Percentiles rank a stretch among this genome's conserved stretches.
Evolutionary conservation across 1,284 basidiomycete genomes (phyloP).

Genomic region (Fomitiporia mediterranea): DNA sequence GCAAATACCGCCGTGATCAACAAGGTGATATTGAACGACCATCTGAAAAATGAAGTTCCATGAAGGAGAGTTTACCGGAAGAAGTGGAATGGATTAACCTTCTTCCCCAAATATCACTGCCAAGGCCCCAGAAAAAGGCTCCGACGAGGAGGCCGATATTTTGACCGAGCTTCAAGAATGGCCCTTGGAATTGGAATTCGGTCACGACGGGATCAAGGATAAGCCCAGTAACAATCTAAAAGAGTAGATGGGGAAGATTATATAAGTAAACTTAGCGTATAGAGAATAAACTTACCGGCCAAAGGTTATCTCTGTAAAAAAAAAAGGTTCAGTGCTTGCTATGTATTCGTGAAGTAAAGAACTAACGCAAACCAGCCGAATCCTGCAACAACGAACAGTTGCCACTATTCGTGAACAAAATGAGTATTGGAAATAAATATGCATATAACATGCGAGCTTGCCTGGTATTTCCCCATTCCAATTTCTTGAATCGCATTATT

Average conservation of each 20-base stretch:
- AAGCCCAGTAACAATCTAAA: conserved; percentile 49
- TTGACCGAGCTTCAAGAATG: conserved; percentile 50
- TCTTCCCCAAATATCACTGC: conserved; percentile 61
- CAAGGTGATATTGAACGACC: conserved; percentile 62
- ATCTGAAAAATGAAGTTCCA: conserved; percentile 37
- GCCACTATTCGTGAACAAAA: conserved; percentile 34
- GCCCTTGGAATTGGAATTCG: conserved; percentile 50
- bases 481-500: conserved; percentile 57
- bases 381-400: conserved; percentile 51
- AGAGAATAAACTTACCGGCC: conserved; percentile 44
- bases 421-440: background rate
- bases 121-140: conserved; percentile 61
- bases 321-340: conserved; percentile 15
- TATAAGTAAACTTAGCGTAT: conserved; percentile 3
- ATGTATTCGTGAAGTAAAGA: background rate
- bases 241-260: conserved; percentile 4
- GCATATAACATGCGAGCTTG: conserved; percentile 26
- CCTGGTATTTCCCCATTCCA: conserved; percentile 69
- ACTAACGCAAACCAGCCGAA: conserved; percentile 70
- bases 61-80: conserved; percentile 23
- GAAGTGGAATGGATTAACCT: conserved; percentile 29
- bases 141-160: conserved; percentile 60
- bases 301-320: conserved; percentile 50
- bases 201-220: conserved; percentile 50
- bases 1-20: conserved; percentile 56